phyloP scores from a whole-genome alignment of 2,329 filamentous ascomycete species.

The Amesomyces nigricolor region DNA sequence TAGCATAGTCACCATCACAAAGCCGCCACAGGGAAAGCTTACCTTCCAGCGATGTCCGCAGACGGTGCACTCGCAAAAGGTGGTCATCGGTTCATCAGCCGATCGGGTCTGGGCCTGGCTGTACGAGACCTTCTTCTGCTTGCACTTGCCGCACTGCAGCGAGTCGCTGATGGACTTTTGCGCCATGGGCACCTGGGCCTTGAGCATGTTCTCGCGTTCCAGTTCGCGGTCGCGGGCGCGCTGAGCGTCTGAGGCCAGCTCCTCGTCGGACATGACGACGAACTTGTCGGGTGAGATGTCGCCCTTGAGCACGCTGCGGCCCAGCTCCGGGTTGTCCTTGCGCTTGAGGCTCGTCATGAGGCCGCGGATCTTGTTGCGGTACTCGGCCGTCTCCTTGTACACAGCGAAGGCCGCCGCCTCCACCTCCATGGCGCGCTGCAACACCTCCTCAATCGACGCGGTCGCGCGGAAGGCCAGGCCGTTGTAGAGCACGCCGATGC shows the following conservation, averaged over 20 bases:
- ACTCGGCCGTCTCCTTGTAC: conserved; percentile 66
- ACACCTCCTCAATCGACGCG: conserved; percentile 63
- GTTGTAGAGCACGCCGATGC: conserved; percentile 89
- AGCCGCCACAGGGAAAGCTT: conserved; percentile 28
- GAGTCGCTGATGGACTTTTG: conserved; percentile 87
- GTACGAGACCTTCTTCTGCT: conserved; percentile 91
- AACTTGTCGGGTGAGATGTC: conserved; percentile 68
- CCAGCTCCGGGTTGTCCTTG: conserved; percentile 75
- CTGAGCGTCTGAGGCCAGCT: conserved; percentile 83
- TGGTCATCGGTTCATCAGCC: conserved; percentile 90
- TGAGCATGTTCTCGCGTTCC: conserved; percentile 91
- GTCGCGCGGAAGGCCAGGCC: conserved; percentile 69
- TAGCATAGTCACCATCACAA: background rate
- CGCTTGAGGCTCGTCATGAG: conserved; percentile 94
- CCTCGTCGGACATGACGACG: conserved; percentile 81
- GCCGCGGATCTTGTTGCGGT: conserved; percentile 84
- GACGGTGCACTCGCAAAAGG: conserved; percentile 65
- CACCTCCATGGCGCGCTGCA: conserved; percentile 73
- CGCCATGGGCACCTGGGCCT: conserved; percentile 87
- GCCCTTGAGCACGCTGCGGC: conserved; percentile 67
- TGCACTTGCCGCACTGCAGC: conserved; percentile 86
- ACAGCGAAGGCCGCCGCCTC: conserved; percentile 69
- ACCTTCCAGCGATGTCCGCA: conserved; percentile 71
- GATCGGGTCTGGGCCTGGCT: conserved; percentile 91
- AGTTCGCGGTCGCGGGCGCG: conserved; percentile 69